Conservation (phyloP, 768 basidiomycete species). For the Amanita subjunquillea region DNA sequence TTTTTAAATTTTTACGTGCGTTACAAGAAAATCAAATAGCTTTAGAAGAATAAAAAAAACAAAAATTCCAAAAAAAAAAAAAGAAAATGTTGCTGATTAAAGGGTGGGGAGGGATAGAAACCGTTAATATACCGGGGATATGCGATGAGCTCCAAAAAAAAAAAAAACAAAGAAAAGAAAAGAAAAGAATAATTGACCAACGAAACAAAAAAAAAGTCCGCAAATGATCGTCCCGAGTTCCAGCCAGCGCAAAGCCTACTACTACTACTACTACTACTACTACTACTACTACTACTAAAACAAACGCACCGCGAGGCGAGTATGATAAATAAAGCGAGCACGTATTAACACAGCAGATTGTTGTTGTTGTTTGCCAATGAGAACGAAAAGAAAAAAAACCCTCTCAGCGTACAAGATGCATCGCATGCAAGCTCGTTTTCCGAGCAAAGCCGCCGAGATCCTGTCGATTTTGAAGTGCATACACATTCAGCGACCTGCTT, state of each 20-base stretch:
- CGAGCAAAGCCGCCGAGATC: slow-evolving; percentile 25
- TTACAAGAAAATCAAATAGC: neutral
- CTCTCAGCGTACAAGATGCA: neutral
- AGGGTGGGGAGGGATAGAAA: neutral
- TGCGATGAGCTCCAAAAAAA: neutral
- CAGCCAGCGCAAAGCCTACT: neutral
- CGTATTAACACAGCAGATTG: neutral
- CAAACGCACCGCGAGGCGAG: slow-evolving; percentile 1
- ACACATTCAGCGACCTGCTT: slow-evolving; percentile 40
- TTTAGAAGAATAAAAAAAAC: neutral
- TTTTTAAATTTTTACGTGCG: too few species aligned
- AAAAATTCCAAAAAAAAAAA: neutral
- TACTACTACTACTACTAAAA: neutral
- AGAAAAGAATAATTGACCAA: neutral
- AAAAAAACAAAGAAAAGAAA: neutral
- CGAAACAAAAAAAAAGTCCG: neutral
- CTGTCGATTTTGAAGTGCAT: slow-evolving; percentile 34
- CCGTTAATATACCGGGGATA: neutral
- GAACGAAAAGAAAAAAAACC: neutral
- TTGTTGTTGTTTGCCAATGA: neutral
- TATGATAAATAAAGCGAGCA: neutral
- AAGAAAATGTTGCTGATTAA: neutral
- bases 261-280: neutral
- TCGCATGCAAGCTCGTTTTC: slow-evolving; percentile 18
- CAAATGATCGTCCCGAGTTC: slow-evolving; percentile 1